phyloP scores from a whole-genome alignment of 2,329 filamentous ascomycete genomes.

The Penicillium sp. region DNA sequence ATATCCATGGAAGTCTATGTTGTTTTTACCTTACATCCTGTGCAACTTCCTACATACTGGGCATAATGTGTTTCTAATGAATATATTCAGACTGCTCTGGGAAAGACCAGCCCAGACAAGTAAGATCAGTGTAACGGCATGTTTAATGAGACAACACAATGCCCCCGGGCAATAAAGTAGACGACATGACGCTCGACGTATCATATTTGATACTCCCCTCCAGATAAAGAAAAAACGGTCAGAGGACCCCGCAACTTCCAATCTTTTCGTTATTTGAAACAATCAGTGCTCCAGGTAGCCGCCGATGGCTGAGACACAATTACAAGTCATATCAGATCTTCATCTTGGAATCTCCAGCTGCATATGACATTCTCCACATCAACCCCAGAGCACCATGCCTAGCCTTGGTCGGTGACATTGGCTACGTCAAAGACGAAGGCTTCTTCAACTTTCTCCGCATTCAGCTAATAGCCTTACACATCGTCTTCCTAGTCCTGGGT shows the following conservation, averaged over 20 bases:
- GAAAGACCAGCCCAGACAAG: no score
- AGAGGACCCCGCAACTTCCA: not conserved
- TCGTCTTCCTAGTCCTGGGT: not conserved
- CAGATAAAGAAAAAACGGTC: no score
- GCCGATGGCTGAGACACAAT: slow-evolving; percentile 1
- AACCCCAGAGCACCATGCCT: slow-evolving; percentile 46
- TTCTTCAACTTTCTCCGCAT: slow-evolving; percentile 36
- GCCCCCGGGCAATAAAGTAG: no score
- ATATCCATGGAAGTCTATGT: slow-evolving; percentile 9
- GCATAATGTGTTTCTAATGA: no score
- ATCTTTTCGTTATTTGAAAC: not conserved
- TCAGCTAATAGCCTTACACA: not conserved
- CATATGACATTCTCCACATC: slow-evolving; percentile 50
- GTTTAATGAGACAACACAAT: no score
- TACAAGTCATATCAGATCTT: slow-evolving; percentile 53
- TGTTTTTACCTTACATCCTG: not conserved
- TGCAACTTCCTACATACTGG: not conserved
- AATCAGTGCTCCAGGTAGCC: not conserved
- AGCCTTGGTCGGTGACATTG: slow-evolving; percentile 54
- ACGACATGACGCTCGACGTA: no score
- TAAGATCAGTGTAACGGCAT: no score
- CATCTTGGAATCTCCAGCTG: slow-evolving; percentile 51
- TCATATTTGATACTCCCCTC: no score
- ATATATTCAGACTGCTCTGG: no score
- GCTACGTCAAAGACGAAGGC: slow-evolving; percentile 41